A percentile compares a stretch with the other conserved stretches of the same genome.
Conservation (phyloP, 495 filamentous ascomycete genomes). For the Aspergillus kassunensis region DNA sequence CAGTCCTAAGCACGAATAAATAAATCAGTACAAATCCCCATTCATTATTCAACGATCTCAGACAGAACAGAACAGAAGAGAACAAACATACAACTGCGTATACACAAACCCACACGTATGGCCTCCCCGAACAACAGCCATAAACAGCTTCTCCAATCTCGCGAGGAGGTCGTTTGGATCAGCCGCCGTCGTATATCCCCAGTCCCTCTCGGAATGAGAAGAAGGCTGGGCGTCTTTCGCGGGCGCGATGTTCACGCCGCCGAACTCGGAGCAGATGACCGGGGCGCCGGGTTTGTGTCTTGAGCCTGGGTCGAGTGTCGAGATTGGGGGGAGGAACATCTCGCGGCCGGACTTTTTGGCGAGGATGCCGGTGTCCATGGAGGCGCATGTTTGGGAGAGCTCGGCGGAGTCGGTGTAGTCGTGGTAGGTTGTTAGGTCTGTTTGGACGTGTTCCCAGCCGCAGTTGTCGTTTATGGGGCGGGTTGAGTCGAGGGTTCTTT, state of each 20-base stretch:
- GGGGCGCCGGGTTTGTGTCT: constrained; percentile 46
- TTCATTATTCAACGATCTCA: background rate
- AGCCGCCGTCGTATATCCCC: constrained; percentile 38
- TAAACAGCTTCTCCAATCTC: constrained; percentile 32
- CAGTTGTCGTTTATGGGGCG: constrained; percentile 62
- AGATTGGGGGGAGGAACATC: constrained; percentile 46
- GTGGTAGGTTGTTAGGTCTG: constrained; percentile 58
- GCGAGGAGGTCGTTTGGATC: constrained; percentile 31
- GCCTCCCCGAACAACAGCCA: constrained; percentile 33
- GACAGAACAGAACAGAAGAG: background rate
- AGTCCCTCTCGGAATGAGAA: constrained; percentile 33
- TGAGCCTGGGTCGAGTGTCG: constrained; percentile 38
- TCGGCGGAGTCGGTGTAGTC: constrained; percentile 52
- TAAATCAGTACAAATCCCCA: no score
- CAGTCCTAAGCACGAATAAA: constrained; percentile 22
- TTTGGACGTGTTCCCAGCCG: constrained; percentile 58
- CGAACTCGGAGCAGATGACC: constrained; percentile 56
- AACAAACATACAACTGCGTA: constrained; percentile 33
- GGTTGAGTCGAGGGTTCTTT: constrained; percentile 50
- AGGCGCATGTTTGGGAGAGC: constrained; percentile 44
- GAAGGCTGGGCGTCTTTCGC: constrained; percentile 24
- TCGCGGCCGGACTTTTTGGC: constrained; percentile 37
- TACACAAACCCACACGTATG: constrained; percentile 37
- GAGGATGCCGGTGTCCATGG: constrained; percentile 41
- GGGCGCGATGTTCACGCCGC: constrained; percentile 55